phyloP scores from a whole-genome alignment of 495 filamentous ascomycete genomes.

The Podospora bellae-mahoneyi region DNA sequence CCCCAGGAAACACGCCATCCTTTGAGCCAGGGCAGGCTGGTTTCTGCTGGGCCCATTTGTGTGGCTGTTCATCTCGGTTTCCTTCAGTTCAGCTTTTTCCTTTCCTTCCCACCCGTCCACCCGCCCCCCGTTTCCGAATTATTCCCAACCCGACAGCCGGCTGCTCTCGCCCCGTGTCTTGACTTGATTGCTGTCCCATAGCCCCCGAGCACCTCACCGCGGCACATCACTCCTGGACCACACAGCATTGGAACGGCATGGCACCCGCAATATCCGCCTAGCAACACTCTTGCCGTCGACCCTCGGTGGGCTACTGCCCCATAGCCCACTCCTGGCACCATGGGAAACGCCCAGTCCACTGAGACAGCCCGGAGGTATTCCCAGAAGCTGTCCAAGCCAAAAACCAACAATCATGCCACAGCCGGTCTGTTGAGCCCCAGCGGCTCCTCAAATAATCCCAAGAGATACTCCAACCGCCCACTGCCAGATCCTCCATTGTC shows the following conservation, averaged over 20 bases:
- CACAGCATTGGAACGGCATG: conserved; percentile 37
- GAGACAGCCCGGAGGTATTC: conserved; percentile 39
- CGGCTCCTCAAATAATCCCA: conserved; percentile 33
- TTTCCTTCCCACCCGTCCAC: conserved; percentile 3
- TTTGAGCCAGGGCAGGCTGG: conserved; percentile 16
- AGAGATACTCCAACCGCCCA: conserved; percentile 34
- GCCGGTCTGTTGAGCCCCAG: conserved; percentile 44
- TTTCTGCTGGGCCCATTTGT: conserved; percentile 14
- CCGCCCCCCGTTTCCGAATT: conserved; percentile 6
- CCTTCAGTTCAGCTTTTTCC: not conserved
- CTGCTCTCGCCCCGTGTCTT: conserved; percentile 1
- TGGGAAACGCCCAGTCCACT: conserved; percentile 48
- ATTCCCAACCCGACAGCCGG: conserved; percentile 8
- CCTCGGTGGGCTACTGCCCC: not conserved
- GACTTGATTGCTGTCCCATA: conserved; percentile 7
- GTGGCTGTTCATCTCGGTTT: conserved; percentile 14
- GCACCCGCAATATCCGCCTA: conserved; percentile 42
- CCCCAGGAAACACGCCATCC: conserved; percentile 15
- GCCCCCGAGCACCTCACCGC: conserved; percentile 11
- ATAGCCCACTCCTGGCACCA: conserved; percentile 23
- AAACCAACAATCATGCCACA: conserved; percentile 42
- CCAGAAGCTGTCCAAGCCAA: conserved; percentile 51
- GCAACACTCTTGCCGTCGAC: conserved; percentile 32
- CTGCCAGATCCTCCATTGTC: conserved; percentile 20
- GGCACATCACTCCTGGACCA: conserved; percentile 22